Base-by-base conservation (phyloP, 1,139 yeast genomes). In the Scheffersomyces segobiensis region DNA sequence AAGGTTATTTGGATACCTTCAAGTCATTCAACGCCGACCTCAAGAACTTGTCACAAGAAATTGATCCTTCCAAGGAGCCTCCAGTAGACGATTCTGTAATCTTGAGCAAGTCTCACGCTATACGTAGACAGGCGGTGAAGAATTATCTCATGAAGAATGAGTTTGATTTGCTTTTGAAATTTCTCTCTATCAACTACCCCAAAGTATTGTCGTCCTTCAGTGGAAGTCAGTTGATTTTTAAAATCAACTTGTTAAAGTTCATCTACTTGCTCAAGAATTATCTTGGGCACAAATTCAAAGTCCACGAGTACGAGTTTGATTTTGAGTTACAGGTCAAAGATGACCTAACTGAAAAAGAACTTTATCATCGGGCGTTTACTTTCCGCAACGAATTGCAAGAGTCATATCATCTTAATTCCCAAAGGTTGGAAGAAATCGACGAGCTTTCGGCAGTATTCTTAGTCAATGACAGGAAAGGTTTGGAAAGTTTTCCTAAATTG, bases 1-100 rank as follows among this genome's bases (percentile, higher is more conserved):
- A 87, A 64, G 97, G 97, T 0, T 87, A 85, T 67, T 78, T 84
- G 56, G 88, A 88, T 53, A 86, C 93, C 0, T 86, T 88, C 10
- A 81, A 81, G 57, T 87, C 91, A 0, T 87, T 92, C 65, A 74
- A 82, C 32, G 52, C 56, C 3, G 74, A 71, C 53, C 55, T 67
- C 18, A 71, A 74, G 26, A 91, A 84, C 61, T 70, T 86, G 50
- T 64, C 68, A 7, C 59, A 66, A 18, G 74, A 73, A 58, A 61
- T 68, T 20, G 57, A 58, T 19, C 46, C 53, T 5, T 42, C 32
- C 14, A 46, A 58, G 57, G 7, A 50, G 53, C 20, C 19, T 7
- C 12, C 52, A 52, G 19, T 57, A 49, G 53, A 56, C 19, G 66
- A 64, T 32, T 53, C 60, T 14, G 48, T 59, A 10, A 56, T 62